A percentile compares a stretch with the other conserved stretches of the same genome.
Evolutionary conservation across 2,329 filamentous ascomycete genomes (phyloP).

Genomic region (Chrysosphaeria jannelii): DNA sequence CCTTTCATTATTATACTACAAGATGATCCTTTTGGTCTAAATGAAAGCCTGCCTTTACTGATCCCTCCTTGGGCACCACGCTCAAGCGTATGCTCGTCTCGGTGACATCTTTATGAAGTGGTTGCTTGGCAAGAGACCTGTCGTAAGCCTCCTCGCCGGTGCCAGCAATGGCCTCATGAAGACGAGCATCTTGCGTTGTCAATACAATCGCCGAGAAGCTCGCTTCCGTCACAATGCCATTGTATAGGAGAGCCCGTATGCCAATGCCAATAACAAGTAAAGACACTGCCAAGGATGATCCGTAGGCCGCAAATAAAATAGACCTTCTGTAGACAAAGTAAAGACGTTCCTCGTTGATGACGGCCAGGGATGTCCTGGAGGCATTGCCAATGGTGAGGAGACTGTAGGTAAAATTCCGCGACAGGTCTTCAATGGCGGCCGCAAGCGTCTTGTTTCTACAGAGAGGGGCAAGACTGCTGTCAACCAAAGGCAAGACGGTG

Average conservation of each 20-base stretch:
- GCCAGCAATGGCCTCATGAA: no score
- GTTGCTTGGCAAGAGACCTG: no score
- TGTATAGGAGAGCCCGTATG: constrained; percentile 12
- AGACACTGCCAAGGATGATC: constrained; percentile 27
- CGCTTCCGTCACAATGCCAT: constrained; percentile 5
- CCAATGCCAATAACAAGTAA: constrained; percentile 7
- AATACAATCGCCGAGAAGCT: constrained; percentile 2
- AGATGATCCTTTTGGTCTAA: no score
- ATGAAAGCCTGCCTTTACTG: no score
- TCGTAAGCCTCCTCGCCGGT: no score
- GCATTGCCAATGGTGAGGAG: constrained; percentile 1
- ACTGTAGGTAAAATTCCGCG: constrained; percentile 3
- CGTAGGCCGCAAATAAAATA: constrained; percentile 33
- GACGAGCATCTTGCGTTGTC: constrained; percentile 2
- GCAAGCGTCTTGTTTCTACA: constrained; percentile 3
- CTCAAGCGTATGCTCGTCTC: no score
- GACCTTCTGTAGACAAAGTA: constrained; percentile 1
- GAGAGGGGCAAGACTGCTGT: background rate
- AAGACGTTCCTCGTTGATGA: constrained; percentile 1
- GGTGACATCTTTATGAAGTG: no score
- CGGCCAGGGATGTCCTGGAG: background rate
- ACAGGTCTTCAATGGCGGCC: constrained; percentile 3
- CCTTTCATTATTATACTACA: no score
- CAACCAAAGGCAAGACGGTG: background rate
- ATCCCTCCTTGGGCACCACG: no score